Evolutionary conservation across 1,139 yeast species (phyloP).

Genomic region (Protomyces gravidus): DNA sequence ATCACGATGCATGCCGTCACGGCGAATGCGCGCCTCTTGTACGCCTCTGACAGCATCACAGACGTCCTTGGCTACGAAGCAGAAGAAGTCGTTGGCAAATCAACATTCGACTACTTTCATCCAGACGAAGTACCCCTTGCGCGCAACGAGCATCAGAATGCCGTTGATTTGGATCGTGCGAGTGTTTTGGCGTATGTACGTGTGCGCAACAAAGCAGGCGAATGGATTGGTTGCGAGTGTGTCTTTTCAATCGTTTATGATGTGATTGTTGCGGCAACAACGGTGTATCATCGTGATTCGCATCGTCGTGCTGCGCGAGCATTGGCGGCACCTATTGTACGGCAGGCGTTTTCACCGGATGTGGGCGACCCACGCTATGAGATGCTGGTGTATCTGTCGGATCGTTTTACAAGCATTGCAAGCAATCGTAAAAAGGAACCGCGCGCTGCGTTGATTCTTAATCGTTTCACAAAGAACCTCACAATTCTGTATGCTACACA

Average conservation of each 20-base stretch:
- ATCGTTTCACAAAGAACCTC: slow-evolving; percentile 28
- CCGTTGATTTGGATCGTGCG: slow-evolving; percentile 25
- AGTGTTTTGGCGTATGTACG: slow-evolving; percentile 23
- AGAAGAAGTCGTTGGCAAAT: slow-evolving; percentile 23
- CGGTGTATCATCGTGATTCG: slow-evolving; percentile 22
- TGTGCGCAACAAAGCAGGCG: slow-evolving; percentile 12
- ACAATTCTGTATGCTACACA: slow-evolving; percentile 32
- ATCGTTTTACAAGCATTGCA: slow-evolving; percentile 13
- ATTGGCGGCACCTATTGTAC: slow-evolving; percentile 28
- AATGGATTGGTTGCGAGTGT: slow-evolving; percentile 30
- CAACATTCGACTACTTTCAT: slow-evolving; percentile 29
- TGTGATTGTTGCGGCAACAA: slow-evolving; percentile 30
- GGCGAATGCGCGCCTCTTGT: slow-evolving; percentile 21
- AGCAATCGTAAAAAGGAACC: slow-evolving; percentile 22
- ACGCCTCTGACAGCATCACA: slow-evolving; percentile 31
- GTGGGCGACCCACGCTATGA: slow-evolving; percentile 16
- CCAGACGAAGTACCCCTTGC: slow-evolving; percentile 24
- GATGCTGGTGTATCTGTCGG: slow-evolving; percentile 23
- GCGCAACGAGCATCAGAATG: slow-evolving; percentile 5
- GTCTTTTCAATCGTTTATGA: slow-evolving; percentile 30
- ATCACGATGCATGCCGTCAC: slow-evolving; percentile 31
- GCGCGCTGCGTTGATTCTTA: slow-evolving; percentile 32
- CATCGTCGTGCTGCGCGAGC: slow-evolving; percentile 8
- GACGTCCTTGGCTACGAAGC: slow-evolving; percentile 32
- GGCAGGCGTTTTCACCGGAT: slow-evolving; percentile 17